Conservation (phyloP, 2,329 filamentous ascomycete genomes). For the Colletotrichum endophyticum region DNA sequence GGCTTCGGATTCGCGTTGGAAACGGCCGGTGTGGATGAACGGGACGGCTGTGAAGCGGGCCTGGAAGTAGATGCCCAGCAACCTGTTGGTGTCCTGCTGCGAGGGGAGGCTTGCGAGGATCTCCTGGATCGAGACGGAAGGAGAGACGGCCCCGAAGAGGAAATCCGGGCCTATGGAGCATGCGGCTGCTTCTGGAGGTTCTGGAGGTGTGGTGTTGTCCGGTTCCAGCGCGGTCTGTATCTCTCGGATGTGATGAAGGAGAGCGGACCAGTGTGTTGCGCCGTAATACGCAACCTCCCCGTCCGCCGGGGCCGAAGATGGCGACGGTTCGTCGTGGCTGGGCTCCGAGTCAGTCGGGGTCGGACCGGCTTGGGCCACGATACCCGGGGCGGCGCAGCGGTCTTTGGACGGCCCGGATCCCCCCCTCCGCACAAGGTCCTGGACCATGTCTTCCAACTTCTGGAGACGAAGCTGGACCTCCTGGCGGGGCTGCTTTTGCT, state of each 20-base stretch:
- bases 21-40: constrained; percentile 47
- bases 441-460: constrained; percentile 46
- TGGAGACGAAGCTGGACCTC: constrained; percentile 44
- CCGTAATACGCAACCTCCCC: constrained; percentile 34
- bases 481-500: constrained; percentile 24
- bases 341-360: constrained; percentile 7
- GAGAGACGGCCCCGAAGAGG: constrained; percentile 31
- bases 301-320: not conserved
- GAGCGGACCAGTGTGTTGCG: constrained; percentile 44
- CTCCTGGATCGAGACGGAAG: constrained; percentile 32
- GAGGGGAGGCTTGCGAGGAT: constrained; percentile 38
- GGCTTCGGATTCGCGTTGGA: constrained; percentile 51
- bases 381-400: not conserved
- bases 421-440: constrained; percentile 30
- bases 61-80: constrained; percentile 43
- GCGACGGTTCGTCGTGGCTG: not conserved
- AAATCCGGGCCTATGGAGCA: constrained; percentile 33
- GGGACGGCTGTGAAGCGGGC: constrained; percentile 40
- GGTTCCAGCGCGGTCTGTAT: constrained; percentile 40
- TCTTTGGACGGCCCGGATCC: not conserved
- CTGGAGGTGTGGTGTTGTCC: not conserved
- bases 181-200: constrained; percentile 7
- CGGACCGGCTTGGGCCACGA: not conserved
- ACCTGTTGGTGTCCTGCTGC: constrained; percentile 37
- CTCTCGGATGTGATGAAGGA: constrained; percentile 47